Conservation (phyloP, 192 early-diverging fungal genomes). For the Entrophospora sp. region DNA sequence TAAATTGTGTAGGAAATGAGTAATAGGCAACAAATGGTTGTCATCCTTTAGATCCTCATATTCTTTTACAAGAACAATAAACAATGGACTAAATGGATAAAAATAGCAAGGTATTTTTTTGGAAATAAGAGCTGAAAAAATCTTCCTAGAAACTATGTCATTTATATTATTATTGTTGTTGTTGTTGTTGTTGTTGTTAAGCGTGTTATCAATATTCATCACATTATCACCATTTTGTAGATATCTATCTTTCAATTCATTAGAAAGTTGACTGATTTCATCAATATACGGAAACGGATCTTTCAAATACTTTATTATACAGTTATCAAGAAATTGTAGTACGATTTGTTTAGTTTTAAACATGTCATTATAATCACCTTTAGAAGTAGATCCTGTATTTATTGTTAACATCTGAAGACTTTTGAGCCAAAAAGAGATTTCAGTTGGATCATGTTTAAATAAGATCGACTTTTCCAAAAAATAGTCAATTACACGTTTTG, state of each 20-base stretch:
- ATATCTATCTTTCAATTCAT: conserved; percentile 26
- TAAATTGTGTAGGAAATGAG: conserved; percentile 29
- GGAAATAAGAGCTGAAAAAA: too few species aligned
- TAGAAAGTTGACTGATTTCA: conserved; percentile 35
- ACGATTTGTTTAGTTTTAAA: conserved; percentile 27
- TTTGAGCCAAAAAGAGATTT: conserved; percentile 50
- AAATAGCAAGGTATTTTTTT: conserved; percentile 5
- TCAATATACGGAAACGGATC: conserved; percentile 58
- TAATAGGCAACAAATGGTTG: conserved; percentile 19
- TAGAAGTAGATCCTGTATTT: too few species aligned
- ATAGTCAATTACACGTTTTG: conserved; percentile 34
- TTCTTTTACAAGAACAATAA: conserved; percentile 37
- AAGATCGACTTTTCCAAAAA: conserved; percentile 46
- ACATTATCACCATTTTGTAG: conserved; percentile 9
- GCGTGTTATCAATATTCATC: conserved; percentile 1
- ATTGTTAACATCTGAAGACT: too few species aligned
- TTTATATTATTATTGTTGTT: too few species aligned
- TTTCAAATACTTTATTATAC: conserved; percentile 46
- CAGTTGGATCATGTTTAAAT: conserved; percentile 48
- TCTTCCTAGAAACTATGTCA: too few species aligned
- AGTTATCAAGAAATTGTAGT: conserved; percentile 59
- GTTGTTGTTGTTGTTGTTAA: too few species aligned
- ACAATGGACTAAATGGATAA: conserved; percentile 44
- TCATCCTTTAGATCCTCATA: conserved; percentile 28
- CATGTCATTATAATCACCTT: too few species aligned